A percentile compares a stretch with the other conserved stretches of the same genome.
phyloP scores from a whole-genome alignment of 1,284 basidiomycete species.

The Ceratobasidium sp. region DNA sequence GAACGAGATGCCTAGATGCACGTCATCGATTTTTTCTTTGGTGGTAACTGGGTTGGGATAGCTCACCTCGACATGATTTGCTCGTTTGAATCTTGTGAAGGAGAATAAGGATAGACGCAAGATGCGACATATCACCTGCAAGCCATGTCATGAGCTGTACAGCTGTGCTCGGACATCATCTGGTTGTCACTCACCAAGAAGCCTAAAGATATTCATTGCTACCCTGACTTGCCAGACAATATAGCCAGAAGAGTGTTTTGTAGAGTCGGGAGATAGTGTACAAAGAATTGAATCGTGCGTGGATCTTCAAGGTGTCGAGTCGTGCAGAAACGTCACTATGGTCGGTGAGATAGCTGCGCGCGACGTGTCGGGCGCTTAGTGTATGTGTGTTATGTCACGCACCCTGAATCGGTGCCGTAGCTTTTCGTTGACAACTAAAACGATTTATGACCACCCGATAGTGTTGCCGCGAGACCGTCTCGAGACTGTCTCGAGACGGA shows the following conservation, averaged over 20 bases:
- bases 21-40: slow-evolving; percentile 19
- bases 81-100: slow-evolving; percentile 86
- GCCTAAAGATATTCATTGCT: slow-evolving; percentile 42
- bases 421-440: too few relatives aligned
- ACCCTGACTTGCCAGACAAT: neutral
- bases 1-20: slow-evolving; percentile 88
- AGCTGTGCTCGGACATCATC: neutral
- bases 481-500: too few relatives aligned
- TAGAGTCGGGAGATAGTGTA: neutral
- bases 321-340: slow-evolving; percentile 23
- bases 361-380: slow-evolving; percentile 30
- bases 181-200: slow-evolving; percentile 22
- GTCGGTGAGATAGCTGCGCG: slow-evolving; percentile 25
- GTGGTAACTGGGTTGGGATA: neutral
- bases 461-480: too few relatives aligned
- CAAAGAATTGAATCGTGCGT: neutral
- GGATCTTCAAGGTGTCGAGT: slow-evolving; percentile 7
- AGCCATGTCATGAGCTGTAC: neutral
- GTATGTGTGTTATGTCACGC: slow-evolving; percentile 22
- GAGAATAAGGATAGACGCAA: slow-evolving; percentile 92
- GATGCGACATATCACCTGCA: slow-evolving; percentile 89
- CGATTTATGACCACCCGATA: too few relatives aligned
- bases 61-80: slow-evolving; percentile 77
- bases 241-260: neutral
- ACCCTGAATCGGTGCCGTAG: neutral